phyloP scores from a whole-genome alignment of 148 eudicot genomes.

The Diospyros lotus region DNA sequence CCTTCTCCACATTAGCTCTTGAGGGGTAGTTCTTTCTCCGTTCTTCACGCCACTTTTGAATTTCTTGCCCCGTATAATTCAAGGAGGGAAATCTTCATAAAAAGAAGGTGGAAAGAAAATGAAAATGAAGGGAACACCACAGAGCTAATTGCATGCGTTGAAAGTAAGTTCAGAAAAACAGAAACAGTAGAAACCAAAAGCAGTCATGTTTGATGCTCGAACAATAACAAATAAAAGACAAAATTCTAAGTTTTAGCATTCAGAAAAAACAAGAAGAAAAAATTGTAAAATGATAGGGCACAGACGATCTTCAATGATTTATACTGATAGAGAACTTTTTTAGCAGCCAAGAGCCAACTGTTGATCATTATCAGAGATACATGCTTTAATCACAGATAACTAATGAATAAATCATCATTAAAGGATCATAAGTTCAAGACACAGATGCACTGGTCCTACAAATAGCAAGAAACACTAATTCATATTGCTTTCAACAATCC shows the following conservation, averaged over 20 bases:
- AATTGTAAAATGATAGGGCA: not conserved
- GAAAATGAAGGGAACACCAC: not conserved
- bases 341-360: too few species aligned
- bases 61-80: conserved; percentile 68
- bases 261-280: too few species aligned
- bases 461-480: too few species aligned
- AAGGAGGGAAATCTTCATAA: conserved; percentile 47
- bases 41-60: conserved; percentile 84
- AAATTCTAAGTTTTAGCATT: not conserved
- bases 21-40: conserved; percentile 82
- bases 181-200: not conserved
- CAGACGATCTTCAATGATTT: too few species aligned
- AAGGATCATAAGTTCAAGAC: too few species aligned
- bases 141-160: not conserved
- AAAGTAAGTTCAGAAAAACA: not conserved
- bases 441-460: too few species aligned
- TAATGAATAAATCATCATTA: too few species aligned
- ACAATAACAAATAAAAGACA: not conserved
- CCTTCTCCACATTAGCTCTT: conserved; percentile 56
- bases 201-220: not conserved
- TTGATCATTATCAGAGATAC: too few species aligned
- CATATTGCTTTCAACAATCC: too few species aligned
- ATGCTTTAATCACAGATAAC: too few species aligned
- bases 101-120: not conserved
- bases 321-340: too few species aligned